Percentiles rank a stretch among this genome's conserved stretches.
Evolutionary conservation across 2,329 filamentous ascomycete species (phyloP).

Genomic region (Lecanicillium sp.): DNA sequence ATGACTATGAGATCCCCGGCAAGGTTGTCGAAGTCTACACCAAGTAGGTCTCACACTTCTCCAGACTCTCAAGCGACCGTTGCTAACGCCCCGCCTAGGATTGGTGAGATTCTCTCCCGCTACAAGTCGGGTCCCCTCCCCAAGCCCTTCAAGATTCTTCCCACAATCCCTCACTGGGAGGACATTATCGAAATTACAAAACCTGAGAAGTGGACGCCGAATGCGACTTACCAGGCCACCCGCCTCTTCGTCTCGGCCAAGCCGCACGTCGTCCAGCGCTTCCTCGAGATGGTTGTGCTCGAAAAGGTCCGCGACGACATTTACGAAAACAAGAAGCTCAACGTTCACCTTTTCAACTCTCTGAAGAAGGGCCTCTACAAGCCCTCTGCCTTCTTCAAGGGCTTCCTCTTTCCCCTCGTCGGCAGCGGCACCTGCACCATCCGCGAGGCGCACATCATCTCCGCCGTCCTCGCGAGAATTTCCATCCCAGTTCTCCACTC

Average conservation of each 20-base stretch:
- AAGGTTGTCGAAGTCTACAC: conserved; percentile 94
- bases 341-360: conserved; percentile 88
- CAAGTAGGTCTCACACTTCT: conserved; percentile 49
- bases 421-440: conserved; percentile 82
- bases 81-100: conserved; percentile 37
- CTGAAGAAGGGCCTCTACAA: conserved; percentile 92
- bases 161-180: conserved; percentile 85
- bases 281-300: conserved; percentile 80
- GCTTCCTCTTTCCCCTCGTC: conserved; percentile 85
- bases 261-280: conserved; percentile 72
- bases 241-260: conserved; percentile 86
- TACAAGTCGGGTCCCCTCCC: conserved; percentile 96
- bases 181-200: conserved; percentile 79
- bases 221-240: conserved; percentile 80
- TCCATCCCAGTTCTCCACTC: conserved; percentile 89
- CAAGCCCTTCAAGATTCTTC: conserved; percentile 96
- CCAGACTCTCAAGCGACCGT: conserved; percentile 15
- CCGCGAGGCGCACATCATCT: conserved; percentile 86
- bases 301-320: conserved; percentile 93
- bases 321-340: conserved; percentile 87
- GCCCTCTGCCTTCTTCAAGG: conserved; percentile 94
- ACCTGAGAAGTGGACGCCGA: conserved; percentile 68
- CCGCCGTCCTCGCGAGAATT: conserved; percentile 75
- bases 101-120: conserved; percentile 80
- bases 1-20: conserved; percentile 78